Evolutionary conservation across 2,329 filamentous ascomycete genomes (phyloP).

Genomic region (Aspergillus hiratsukae): DNA sequence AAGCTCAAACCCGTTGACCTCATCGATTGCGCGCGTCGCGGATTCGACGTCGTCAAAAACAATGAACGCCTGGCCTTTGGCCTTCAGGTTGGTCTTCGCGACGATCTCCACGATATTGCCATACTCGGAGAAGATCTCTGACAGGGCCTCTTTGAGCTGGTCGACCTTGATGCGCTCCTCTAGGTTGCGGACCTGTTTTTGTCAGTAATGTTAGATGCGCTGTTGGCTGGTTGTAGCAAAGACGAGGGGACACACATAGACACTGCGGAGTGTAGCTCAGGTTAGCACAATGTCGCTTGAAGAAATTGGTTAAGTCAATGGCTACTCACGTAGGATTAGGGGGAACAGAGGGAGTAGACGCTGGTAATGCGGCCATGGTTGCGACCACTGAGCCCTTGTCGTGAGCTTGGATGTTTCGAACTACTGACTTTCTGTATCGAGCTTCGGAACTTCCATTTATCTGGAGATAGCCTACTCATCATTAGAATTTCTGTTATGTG

Average conservation of each 20-base stretch:
- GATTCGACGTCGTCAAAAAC: slow-evolving; percentile 80
- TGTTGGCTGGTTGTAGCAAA: slow-evolving; percentile 6
- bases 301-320: neutral
- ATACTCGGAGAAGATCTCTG: slow-evolving; percentile 80
- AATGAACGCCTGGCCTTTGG: slow-evolving; percentile 92
- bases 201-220: slow-evolving; percentile 5
- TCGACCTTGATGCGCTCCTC: slow-evolving; percentile 88
- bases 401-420: slow-evolving; percentile 8
- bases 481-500: too few species aligned
- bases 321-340: slow-evolving; percentile 39
- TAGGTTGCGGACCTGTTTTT: slow-evolving; percentile 65
- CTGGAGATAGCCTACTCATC: neutral
- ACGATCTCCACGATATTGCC: slow-evolving; percentile 80
- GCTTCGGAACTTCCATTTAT: neutral
- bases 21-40: slow-evolving; percentile 77
- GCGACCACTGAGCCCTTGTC: slow-evolving; percentile 21
- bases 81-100: slow-evolving; percentile 83
- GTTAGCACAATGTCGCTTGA: slow-evolving; percentile 7
- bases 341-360: slow-evolving; percentile 25
- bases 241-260: slow-evolving; percentile 34
- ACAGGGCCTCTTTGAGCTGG: slow-evolving; percentile 66
- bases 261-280: slow-evolving; percentile 25
- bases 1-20: slow-evolving; percentile 86
- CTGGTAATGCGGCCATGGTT: slow-evolving; percentile 36
- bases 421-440: neutral